Base-by-base conservation (phyloP, 306 rosid species). In the Hippophae rhamnoides region DNA sequence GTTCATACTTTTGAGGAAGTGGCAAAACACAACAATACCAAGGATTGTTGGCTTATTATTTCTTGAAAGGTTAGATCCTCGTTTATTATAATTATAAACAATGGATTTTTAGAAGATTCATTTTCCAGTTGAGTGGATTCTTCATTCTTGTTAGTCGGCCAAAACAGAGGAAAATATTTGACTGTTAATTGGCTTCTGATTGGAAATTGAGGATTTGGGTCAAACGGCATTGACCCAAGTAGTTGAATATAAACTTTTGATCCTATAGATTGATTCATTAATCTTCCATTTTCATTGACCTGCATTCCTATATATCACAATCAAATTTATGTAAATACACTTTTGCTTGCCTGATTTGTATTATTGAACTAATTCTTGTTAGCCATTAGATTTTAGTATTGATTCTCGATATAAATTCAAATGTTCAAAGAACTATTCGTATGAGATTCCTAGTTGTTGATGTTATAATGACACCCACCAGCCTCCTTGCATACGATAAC, bases 11-110 rank as follows among this genome's bases (percentile, higher is more conserved):
- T 84, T 56, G 90, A 81, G 9, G 95, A 84, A 23, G 95, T 87
- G 44, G 71, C 70, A 43, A 79, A 79, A 78, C 98, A 90, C 77
- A 83, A 78, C 73, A 58, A 79, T 63, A 79, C 81, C 64, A 78
- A 85, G 78, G 98, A 90, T 83, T 90, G 98, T 64, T 90, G 98
- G 96, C 83, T 90, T 53, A 41, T 90, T 51, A 75, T 90, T 47
- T 69, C 84, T 41, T 96, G 96, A 48, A 87, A 90, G 98, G 98
- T 90, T 55, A 50, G 78, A 63, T 78, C 67, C 44, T 69, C 74
- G 52, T 48, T 26, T 3, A 23, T 66, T 74, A 43, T 1, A 8
- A 42, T 25, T 56, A 10, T 4, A 49, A 25, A 40, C 6, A 14
- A 14, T 12, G 5, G 23, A 44, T 44, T 43, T 13, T 12, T 69